A percentile compares a stretch with the other conserved stretches of the same genome.
Evolutionary conservation across 73 alveolate species (phyloP).

Genomic region (Symbiodinium pilosum): DNA sequence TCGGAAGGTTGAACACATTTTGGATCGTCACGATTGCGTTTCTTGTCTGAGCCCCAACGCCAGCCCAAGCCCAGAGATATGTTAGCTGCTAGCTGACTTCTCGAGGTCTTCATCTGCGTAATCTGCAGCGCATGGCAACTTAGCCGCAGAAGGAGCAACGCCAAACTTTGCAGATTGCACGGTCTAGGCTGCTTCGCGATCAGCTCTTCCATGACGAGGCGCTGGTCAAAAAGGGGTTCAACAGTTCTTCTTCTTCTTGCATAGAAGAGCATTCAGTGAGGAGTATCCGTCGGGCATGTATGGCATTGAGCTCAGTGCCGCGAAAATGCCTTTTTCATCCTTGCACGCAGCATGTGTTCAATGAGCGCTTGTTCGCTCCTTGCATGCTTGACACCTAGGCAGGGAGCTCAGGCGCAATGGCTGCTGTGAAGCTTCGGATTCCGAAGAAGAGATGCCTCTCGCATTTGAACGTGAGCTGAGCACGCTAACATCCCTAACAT

Average conservation of each 20-base stretch:
- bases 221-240: no score
- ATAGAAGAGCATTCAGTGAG: neutral
- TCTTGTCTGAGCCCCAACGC: neutral
- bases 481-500: no score
- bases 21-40: neutral
- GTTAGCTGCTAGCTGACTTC: no score
- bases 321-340: no score
- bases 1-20: neutral
- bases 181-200: neutral
- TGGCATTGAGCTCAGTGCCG: no score
- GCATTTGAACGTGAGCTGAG: neutral
- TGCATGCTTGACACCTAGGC: neutral
- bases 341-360: no score
- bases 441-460: constrained; percentile 33
- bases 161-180: neutral
- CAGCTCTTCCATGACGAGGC: constrained; percentile 14
- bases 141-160: neutral
- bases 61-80: no score
- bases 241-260: no score
- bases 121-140: neutral
- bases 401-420: neutral
- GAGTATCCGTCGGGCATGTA: neutral
- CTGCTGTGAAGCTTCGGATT: constrained; percentile 29
- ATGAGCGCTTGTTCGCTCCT: no score
- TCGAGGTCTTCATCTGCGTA: neutral